Evolutionary conservation across 306 rosid species (phyloP).

Genomic region (Prunus fruticosa): DNA sequence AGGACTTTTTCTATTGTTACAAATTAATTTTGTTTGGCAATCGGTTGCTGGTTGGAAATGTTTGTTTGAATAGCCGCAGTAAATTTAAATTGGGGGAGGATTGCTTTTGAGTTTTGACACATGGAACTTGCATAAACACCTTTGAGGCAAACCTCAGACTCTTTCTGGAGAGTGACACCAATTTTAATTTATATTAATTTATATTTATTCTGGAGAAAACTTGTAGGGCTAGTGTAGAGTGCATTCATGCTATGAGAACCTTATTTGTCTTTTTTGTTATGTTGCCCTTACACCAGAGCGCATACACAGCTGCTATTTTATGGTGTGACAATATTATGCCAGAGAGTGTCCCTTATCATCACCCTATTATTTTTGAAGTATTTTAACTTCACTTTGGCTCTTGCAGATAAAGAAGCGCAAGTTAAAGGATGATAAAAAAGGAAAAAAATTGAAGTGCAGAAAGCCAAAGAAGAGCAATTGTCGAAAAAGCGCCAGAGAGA

Average conservation of each 20-base stretch:
- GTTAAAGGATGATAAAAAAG: conserved; percentile 55
- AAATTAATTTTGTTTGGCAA: no score
- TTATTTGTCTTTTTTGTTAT: no score
- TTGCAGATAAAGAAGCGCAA: conserved; percentile 74
- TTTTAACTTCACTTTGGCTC: neutral
- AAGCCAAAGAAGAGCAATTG: conserved; percentile 63
- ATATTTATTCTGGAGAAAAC: neutral
- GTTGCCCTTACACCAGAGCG: neutral
- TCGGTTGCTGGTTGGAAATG: neutral
- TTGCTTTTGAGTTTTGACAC: neutral
- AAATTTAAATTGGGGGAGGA: neutral
- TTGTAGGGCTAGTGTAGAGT: neutral
- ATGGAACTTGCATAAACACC: neutral
- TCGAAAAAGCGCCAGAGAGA: conserved; percentile 77
- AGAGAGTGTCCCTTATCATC: no score
- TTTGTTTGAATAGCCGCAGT: neutral
- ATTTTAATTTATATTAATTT: neutral
- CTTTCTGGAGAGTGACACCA: neutral
- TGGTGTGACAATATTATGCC: no score
- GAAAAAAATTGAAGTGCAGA: conserved; percentile 54
- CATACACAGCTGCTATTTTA: neutral
- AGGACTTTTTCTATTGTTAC: no score
- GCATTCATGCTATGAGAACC: neutral
- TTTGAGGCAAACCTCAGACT: neutral
- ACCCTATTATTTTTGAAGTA: neutral